Evolutionary conservation across 441 rosid genomes (phyloP), one percentile per base, ranked within the genome.

Genomic region (Isatis lusitanica): DNA sequence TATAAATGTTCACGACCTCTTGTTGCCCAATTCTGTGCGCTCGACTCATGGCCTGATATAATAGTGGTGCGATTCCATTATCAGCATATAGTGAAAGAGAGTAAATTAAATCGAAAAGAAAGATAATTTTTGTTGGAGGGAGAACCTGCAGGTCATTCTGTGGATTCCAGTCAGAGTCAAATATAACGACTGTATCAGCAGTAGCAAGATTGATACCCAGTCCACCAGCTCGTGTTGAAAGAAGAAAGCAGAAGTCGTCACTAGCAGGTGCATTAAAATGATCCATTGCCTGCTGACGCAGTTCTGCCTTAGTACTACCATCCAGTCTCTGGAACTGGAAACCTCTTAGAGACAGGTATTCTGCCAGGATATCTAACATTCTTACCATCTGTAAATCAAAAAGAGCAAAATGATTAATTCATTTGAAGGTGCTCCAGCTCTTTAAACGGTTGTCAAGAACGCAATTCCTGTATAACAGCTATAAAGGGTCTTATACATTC

Each of bases 1-100:
- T 88, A 82, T 96, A 96, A 62, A 96, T 94, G 82, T 96, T 96
- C 51, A 96, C 99, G 51, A 94, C 98, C 40, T 94, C 98, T 83
- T 91, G 99, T 73, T 96, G 99, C 77, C 99, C 99, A 80, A 96
- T 96, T 84, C 99, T 87, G 75, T 96, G 98, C 69, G 99, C 99
- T 88, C 98, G 94, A 70, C 99, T 96, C 98, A 96, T 94, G 63
- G 99, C 99, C 99, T 96, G 81, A 75, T 63, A 80, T 63, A 82
- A 62, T 72, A 47, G 28, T 47, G 33, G 50, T 42, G 39, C 66
- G 21, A 76, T 60, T 56, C 8, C 24, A 59, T 26, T 43, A 60
- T 71, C 63, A 51, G 44, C 63, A 53, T n/a, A 63, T 47, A 26
- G 50, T 63, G 58, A 72, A 53, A 28, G 59, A 9, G 4, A 50